Base-by-base conservation (phyloP, 139 green algal species). In the Coccomyxa sp. region DNA sequence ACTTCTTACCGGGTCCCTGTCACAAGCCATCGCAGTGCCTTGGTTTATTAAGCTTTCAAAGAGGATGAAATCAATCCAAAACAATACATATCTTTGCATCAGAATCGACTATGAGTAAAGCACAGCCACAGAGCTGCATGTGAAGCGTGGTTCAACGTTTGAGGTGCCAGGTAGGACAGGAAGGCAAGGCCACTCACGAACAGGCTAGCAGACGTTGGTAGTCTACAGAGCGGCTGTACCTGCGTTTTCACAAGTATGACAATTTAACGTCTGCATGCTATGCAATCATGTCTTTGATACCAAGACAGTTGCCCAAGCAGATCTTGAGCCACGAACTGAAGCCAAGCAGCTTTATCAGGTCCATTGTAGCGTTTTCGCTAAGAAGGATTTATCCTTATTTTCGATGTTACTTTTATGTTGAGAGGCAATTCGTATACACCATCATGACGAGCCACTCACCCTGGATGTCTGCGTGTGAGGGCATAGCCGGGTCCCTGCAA, bases 1-100 rank as follows among this genome's bases (percentile, higher is more conserved):
- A 98, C 83, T 94, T 92, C 80, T 96, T 96, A 81, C 94, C 94
- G 17, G 94, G 94, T 23, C 95, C 94, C 88, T 91, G 84, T 45
- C 82, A 13, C n/a, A 60, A 80, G 18, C 27, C 14, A 75, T n/a
- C 0, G 67, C 4, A 45, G 23, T 21, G 21, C 74, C 7, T 78
- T 21, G 28, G 1, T 45, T 31, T 10, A 28, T 71, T 21, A 11
- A 71, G 38, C 38, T 11, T 7, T 51, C 38, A 71, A 25, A 9
- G 9, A 15, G 21, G 18, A 21, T 71, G 63, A 25, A 15, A 25
- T 71, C 4, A 71, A 28, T 21, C 63, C 18, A 25, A 21, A 28
- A 21, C 63, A 1, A 21, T 71, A 25, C 21, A 28, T 71, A 71
- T 21, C 63, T 71, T 71, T 9, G 1, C 18, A 71, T 1, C 18